Base-by-base conservation (phyloP, 805 yeast genomes). In the Suhomyces prunicola region DNA sequence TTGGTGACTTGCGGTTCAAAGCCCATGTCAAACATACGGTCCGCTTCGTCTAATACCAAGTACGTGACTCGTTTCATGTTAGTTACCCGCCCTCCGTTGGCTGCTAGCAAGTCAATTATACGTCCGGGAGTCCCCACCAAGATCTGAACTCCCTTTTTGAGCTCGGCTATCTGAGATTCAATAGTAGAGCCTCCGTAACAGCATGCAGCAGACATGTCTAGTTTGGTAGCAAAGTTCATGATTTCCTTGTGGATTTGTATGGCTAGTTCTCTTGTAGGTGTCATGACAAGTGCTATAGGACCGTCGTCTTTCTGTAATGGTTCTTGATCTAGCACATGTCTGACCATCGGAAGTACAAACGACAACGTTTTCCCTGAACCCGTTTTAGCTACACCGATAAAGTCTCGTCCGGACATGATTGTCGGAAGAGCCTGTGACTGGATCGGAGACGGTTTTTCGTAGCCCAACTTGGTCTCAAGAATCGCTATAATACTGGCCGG, bases 311-410 rank as follows among this genome's bases (percentile, higher is more conserved):
- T 55, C 0, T 62, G 59, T 9, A 83, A 55, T 0, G 82, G 82
- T 2, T 81, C 71, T 62, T 90, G 96, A 45, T 89, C 92, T 53
- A 83, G 80, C 8, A 94, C 83, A 56, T 93, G 98, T 49, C 97
- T 77, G 50, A 93, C 74, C 71, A 94, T 69, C 0, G 99, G 97
- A 6, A 94, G 65, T 7, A 91, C 73, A 69, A 89, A 94, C 1
- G 97, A 88, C 60, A 93, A 77, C 0, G 99, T 94, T 65, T 94
- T 94, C 3, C 99, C 99, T 0, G 97, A 89, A 0, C 99, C 99
- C 0, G 99, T 94, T 58, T 91, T 90, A 0, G 99, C 98, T 19
- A 94, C 87, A 5, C 97, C 97, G 46, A 94, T 87, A 6, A 93
- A 82, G 70, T 94, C 98, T 47, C 87, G 70, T 0, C 98, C 98